A percentile compares a stretch with the other conserved stretches of the same genome.
Conservation (phyloP, 371 early-diverging fungal genomes). For the Mortierella sp. region DNA sequence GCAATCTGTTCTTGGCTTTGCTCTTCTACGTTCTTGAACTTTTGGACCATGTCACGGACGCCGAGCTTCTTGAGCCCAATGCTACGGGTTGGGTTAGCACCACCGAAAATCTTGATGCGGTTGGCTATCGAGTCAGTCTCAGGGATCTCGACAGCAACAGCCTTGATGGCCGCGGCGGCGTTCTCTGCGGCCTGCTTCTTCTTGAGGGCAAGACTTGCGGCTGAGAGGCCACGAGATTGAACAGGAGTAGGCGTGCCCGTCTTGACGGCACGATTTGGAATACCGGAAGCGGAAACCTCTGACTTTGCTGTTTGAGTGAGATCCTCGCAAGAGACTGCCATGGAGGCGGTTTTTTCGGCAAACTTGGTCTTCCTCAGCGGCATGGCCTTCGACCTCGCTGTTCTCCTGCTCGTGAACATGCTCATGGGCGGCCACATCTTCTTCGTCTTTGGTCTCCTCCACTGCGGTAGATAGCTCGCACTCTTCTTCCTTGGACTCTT, state of each 20-base stretch:
- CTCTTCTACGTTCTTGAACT: slow-evolving; percentile 41
- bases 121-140: slow-evolving; percentile 47
- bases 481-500: background rate
- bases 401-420: slow-evolving; percentile 6
- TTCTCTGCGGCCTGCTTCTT: slow-evolving; percentile 46
- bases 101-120: slow-evolving; percentile 53
- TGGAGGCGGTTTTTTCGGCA: background rate
- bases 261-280: slow-evolving; percentile 17
- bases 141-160: slow-evolving; percentile 39
- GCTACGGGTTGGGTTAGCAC: slow-evolving; percentile 2
- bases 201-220: slow-evolving; percentile 39
- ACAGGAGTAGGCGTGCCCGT: slow-evolving; percentile 7
- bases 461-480: background rate
- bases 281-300: slow-evolving; percentile 16
- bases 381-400: background rate
- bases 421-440: background rate
- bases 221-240: slow-evolving; percentile 28
- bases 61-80: slow-evolving; percentile 4
- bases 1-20: slow-evolving; percentile 35
- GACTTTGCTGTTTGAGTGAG: background rate
- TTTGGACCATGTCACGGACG: slow-evolving; percentile 46
- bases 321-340: slow-evolving; percentile 1
- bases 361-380: background rate
- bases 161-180: slow-evolving; percentile 29
- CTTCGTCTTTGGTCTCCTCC: background rate